Conservation (phyloP, 2,329 filamentous ascomycete species). For the Clonostachys solani region DNA sequence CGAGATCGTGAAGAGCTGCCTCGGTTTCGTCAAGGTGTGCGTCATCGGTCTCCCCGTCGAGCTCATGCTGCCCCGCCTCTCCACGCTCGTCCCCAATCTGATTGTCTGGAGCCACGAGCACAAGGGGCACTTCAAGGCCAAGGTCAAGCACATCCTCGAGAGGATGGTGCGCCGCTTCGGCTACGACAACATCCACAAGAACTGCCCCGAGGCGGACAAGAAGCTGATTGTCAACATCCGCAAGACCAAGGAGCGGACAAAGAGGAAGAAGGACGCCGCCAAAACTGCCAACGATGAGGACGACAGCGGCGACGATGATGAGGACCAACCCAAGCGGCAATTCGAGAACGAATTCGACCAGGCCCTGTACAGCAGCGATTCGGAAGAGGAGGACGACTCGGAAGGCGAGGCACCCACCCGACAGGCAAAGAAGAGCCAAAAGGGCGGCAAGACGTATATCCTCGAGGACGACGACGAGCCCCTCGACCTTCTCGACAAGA, state of each 20-base stretch:
- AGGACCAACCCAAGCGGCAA: constrained; percentile 44
- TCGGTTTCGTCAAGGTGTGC: constrained; percentile 96
- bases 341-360: constrained; percentile 95
- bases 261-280: constrained; percentile 77
- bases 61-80: constrained; percentile 73
- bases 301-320: constrained; percentile 53
- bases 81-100: constrained; percentile 78
- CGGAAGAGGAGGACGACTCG: constrained; percentile 44
- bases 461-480: constrained; percentile 93
- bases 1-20: constrained; percentile 89
- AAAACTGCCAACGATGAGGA: constrained; percentile 52
- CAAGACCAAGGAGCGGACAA: constrained; percentile 87
- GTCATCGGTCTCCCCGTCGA: constrained; percentile 79
- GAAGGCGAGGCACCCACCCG: constrained; percentile 51
- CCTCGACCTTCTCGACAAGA: constrained; percentile 85
- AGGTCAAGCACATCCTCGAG: constrained; percentile 97
- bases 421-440: constrained; percentile 45
- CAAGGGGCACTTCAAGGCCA: constrained; percentile 93
- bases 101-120: constrained; percentile 98
- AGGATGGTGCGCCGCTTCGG: constrained; percentile 91
- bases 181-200: constrained; percentile 70
- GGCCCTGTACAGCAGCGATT: constrained; percentile 79
- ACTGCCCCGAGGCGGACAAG: constrained; percentile 79
- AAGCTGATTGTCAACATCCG: constrained; percentile 93
- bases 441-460: constrained; percentile 74